Conservation (phyloP, 257 asterid species). For the Lavandula angustifolia region DNA sequence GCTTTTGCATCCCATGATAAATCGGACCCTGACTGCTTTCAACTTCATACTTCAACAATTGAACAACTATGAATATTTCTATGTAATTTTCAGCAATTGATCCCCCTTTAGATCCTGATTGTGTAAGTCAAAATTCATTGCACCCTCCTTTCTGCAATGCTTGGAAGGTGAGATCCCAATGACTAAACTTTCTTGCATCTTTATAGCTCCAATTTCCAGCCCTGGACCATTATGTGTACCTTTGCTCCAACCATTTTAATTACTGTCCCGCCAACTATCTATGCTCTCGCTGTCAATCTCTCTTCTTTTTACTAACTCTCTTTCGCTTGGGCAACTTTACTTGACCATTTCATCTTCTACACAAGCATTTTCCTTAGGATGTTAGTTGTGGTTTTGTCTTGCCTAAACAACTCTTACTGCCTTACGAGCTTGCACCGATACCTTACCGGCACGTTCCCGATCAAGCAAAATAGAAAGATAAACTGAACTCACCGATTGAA, state of each 20-base stretch:
- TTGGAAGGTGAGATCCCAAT: slow-evolving; percentile 5
- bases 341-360: slow-evolving; percentile 9
- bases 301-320: slow-evolving; percentile 2
- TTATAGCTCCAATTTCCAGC: slow-evolving; percentile 8
- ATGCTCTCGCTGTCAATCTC: neutral
- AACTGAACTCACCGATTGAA: too few relatives aligned
- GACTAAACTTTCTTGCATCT: slow-evolving; percentile 17
- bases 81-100: slow-evolving; percentile 6
- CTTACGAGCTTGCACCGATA: too few relatives aligned
- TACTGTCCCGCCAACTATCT: neutral
- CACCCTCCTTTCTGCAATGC: neutral
- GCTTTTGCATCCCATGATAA: slow-evolving; percentile 11
- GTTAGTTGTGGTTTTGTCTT: slow-evolving; percentile 18
- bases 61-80: slow-evolving; percentile 7
- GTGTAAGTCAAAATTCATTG: neutral
- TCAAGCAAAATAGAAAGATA: too few relatives aligned
- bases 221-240: neutral
- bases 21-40: slow-evolving; percentile 12
- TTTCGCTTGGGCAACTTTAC: neutral
- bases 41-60: slow-evolving; percentile 17
- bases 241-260: neutral
- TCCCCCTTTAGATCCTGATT: slow-evolving; percentile 5
- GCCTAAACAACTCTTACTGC: neutral
- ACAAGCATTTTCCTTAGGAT: neutral
- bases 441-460: too few relatives aligned